Conservation (phyloP, 495 filamentous ascomycete genomes). For the Lichenothelia convexa region DNA sequence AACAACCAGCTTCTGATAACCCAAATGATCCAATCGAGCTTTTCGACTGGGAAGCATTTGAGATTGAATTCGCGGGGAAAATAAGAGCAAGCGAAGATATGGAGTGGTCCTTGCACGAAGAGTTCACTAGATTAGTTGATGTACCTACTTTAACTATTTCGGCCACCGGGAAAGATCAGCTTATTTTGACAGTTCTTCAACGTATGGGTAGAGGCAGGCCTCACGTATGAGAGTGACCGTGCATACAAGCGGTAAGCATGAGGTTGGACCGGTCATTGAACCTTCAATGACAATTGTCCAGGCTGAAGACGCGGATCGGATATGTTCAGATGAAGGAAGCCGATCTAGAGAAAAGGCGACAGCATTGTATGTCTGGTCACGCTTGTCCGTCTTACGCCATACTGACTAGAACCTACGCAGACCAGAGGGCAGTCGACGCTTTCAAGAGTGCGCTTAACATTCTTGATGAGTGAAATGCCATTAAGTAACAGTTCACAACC, state of each 20-base stretch:
- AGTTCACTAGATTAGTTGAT: constrained; percentile 8
- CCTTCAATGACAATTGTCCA: neutral
- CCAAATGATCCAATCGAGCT: constrained; percentile 3
- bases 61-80: constrained; percentile 7
- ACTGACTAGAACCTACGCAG: neutral
- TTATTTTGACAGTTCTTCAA: constrained; percentile 7
- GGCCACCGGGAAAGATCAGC: neutral
- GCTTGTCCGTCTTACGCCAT: neutral
- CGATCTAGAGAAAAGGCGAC: constrained; percentile 10
- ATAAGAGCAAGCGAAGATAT: constrained; percentile 5
- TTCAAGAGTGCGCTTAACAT: constrained; percentile 10
- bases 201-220: constrained; percentile 5
- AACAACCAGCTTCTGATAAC: neutral
- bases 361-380: constrained; percentile 9
- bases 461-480: constrained; percentile 2
- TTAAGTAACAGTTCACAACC: too few relatives aligned
- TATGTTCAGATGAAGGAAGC: constrained; percentile 10
- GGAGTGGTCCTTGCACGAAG: constrained; percentile 6
- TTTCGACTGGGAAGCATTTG: constrained; percentile 11
- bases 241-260: constrained; percentile 9
- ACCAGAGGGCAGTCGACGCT: constrained; percentile 7
- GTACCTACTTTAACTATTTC: neutral
- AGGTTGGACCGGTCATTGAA: neutral
- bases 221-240: constrained; percentile 8
- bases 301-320: constrained; percentile 12